phyloP scores from a whole-genome alignment of 1,284 basidiomycete genomes.

The Leccinum subatratum region DNA sequence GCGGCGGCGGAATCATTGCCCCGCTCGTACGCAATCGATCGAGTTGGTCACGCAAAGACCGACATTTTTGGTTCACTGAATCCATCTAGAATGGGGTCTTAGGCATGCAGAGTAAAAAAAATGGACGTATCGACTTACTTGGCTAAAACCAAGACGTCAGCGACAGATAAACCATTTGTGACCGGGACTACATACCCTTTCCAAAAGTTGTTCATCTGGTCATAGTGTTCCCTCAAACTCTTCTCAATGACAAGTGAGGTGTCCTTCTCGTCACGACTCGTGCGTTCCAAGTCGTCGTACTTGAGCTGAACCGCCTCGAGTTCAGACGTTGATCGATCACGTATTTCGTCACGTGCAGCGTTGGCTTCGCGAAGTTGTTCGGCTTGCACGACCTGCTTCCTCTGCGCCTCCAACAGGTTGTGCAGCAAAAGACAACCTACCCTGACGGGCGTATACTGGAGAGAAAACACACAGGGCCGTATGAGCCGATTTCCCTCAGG shows the following conservation, averaged over 20 bases:
- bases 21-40: constrained; percentile 23
- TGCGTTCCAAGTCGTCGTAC: constrained; percentile 27
- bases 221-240: constrained; percentile 35
- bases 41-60: constrained; percentile 30
- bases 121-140: constrained; percentile 33
- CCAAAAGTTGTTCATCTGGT: constrained; percentile 36
- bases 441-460: constrained; percentile 32
- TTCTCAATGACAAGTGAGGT: constrained; percentile 34
- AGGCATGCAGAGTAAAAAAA: constrained; percentile 5
- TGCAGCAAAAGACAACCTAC: constrained; percentile 32
- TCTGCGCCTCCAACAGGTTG: constrained; percentile 31
- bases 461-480: neutral
- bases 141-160: constrained; percentile 29
- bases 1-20: constrained; percentile 7
- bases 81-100: constrained; percentile 8
- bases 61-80: constrained; percentile 31
- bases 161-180: constrained; percentile 9
- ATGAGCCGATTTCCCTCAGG: constrained; percentile 7
- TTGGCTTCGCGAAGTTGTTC: constrained; percentile 27
- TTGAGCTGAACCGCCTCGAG: constrained; percentile 25
- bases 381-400: constrained; percentile 26
- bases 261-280: constrained; percentile 36
- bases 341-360: constrained; percentile 29
- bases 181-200: constrained; percentile 32
- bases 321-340: constrained; percentile 28